phyloP scores from a whole-genome alignment of 768 basidiomycete species.

The Austroboletus eburneus region DNA sequence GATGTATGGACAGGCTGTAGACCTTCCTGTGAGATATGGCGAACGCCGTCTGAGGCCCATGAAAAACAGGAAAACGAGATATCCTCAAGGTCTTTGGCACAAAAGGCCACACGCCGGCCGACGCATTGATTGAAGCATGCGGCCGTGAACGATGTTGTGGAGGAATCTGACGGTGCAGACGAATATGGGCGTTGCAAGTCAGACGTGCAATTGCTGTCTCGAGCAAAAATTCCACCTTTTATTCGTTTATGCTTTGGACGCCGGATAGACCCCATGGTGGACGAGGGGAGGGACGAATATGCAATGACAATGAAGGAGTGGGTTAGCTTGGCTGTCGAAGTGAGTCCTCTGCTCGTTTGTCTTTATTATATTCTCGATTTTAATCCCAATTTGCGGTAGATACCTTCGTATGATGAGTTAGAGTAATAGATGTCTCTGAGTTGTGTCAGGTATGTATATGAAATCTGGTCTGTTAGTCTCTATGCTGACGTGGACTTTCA shows the following conservation, averaged over 20 bases:
- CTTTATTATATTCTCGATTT: background rate
- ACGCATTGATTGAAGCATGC: conserved; percentile 21
- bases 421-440: no score
- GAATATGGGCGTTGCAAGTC: conserved; percentile 13
- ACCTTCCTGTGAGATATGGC: conserved; percentile 62
- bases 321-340: conserved; percentile 61
- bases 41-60: conserved; percentile 17
- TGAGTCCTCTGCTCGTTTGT: conserved; percentile 26
- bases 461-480: no score
- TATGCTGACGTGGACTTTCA: no score
- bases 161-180: conserved; percentile 21
- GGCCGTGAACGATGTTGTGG: conserved; percentile 28
- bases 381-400: conserved; percentile 9
- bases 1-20: conserved; percentile 61
- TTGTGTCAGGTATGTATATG: no score
- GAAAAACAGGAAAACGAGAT: conserved; percentile 12
- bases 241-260: conserved; percentile 71
- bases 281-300: conserved; percentile 72
- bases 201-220: background rate
- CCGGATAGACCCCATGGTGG: conserved; percentile 67
- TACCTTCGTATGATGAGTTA: conserved; percentile 23
- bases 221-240: conserved; percentile 47
- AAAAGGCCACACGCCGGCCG: conserved; percentile 8
- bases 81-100: conserved; percentile 2
- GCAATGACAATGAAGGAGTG: conserved; percentile 65